Evolutionary conservation across 2,329 filamentous ascomycete species (phyloP).

Genomic region (Aotearoamyces nothofagi): DNA sequence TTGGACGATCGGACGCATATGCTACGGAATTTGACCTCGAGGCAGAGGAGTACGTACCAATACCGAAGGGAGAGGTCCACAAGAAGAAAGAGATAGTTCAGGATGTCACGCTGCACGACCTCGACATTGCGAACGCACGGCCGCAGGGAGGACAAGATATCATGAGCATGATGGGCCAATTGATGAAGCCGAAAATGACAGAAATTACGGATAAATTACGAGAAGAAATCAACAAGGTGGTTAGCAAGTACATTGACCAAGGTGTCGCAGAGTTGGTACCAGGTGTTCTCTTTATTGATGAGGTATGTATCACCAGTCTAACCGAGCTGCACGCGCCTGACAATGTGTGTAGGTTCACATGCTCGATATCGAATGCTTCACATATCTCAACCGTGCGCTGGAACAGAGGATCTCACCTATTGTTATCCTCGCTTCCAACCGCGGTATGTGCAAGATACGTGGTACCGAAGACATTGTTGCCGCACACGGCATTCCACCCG

Average conservation of each 20-base stretch:
- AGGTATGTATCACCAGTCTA: slow-evolving; percentile 39
- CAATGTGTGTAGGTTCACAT: slow-evolving; percentile 64
- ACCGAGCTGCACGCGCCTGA: slow-evolving; percentile 11
- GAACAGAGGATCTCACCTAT: slow-evolving; percentile 92
- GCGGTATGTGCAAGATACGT: slow-evolving; percentile 83
- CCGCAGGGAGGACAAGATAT: slow-evolving; percentile 97
- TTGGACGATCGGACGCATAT: slow-evolving; percentile 90
- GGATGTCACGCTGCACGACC: slow-evolving; percentile 91
- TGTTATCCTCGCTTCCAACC: slow-evolving; percentile 93
- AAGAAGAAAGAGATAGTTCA: slow-evolving; percentile 99
- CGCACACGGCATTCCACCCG: slow-evolving; percentile 85
- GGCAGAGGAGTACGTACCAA: slow-evolving; percentile 96
- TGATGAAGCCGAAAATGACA: slow-evolving; percentile 99
- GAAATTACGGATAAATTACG: slow-evolving; percentile 98
- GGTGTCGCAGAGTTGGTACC: slow-evolving; percentile 96
- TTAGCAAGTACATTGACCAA: slow-evolving; percentile 97
- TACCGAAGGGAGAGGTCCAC: slow-evolving; percentile 97
- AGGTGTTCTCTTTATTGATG: slow-evolving; percentile 95
- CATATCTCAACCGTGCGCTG: slow-evolving; percentile 94
- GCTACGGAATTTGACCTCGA: slow-evolving; percentile 97
- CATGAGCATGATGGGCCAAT: slow-evolving; percentile 99
- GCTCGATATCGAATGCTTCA: slow-evolving; percentile 98
- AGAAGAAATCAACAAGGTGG: slow-evolving; percentile 95
- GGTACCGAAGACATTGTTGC: slow-evolving; percentile 71
- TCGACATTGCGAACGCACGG: slow-evolving; percentile 88